Conservation (phyloP, 2,329 filamentous ascomycete species). For the Colletotrichum horii region DNA sequence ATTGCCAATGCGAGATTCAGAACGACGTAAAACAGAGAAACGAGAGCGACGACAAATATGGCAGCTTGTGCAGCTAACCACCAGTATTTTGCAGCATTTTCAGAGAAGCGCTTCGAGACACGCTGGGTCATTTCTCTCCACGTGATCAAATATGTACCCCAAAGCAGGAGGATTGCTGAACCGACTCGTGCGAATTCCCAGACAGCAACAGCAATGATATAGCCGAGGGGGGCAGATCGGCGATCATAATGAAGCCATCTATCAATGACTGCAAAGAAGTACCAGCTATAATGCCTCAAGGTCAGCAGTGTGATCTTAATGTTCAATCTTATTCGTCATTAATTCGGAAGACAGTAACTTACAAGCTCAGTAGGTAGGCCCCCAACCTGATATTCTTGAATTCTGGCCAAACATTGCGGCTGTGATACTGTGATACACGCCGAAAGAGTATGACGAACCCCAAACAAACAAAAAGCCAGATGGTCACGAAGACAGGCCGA, state of each 20-base stretch:
- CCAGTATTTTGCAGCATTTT: not conserved
- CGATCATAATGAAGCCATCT: conserved; percentile 22
- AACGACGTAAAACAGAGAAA: conserved; percentile 21
- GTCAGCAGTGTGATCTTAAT: too few species aligned
- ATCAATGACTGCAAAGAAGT: conserved; percentile 13
- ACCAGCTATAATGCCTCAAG: conserved; percentile 7
- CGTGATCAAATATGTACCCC: conserved; percentile 23
- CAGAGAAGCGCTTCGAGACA: too few species aligned
- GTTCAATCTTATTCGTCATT: too few species aligned
- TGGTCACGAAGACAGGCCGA: not conserved
- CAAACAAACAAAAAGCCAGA: not conserved
- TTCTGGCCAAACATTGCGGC: not conserved
- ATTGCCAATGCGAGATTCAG: conserved; percentile 19
- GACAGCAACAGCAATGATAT: conserved; percentile 17
- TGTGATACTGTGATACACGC: not conserved
- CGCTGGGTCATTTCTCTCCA: conserved; percentile 13
- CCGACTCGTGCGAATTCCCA: conserved; percentile 13
- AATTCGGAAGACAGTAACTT: not conserved
- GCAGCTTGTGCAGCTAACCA: conserved; percentile 8
- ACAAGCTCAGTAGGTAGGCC: not conserved
- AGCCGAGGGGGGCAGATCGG: conserved; percentile 5
- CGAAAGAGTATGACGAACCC: not conserved
- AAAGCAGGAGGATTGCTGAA: conserved; percentile 19
- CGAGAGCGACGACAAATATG: conserved; percentile 7
- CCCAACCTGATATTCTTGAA: not conserved